A percentile compares a stretch with the other conserved stretches of the same genome.
Conservation (phyloP, 306 rosid species). For the Dalbergia cultrata region DNA sequence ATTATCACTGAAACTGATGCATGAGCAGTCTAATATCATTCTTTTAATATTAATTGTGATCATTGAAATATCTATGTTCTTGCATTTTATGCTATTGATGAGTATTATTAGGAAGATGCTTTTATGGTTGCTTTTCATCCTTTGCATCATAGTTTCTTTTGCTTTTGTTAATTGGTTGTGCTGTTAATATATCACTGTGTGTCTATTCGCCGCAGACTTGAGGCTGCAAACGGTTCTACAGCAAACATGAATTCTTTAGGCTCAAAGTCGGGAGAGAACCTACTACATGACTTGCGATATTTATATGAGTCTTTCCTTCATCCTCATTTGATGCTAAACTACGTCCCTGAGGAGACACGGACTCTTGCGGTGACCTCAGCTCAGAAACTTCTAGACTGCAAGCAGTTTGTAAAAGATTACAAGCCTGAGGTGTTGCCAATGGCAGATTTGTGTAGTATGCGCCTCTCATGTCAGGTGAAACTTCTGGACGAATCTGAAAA, state of each 20-base stretch:
- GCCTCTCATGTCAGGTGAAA: conserved; percentile 71
- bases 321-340: conserved; percentile 69
- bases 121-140: conserved; percentile 6
- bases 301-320: conserved; percentile 81
- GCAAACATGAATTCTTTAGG: conserved; percentile 51
- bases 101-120: conserved; percentile 38
- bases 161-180: conserved; percentile 6
- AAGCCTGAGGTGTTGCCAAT: conserved; percentile 53
- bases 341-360: conserved; percentile 63
- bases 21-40: not conserved
- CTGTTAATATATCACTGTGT: conserved; percentile 1
- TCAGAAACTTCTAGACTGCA: conserved; percentile 91
- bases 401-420: conserved; percentile 90
- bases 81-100: conserved; percentile 26
- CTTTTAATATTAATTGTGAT: not conserved
- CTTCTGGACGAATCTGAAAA: conserved; percentile 70
- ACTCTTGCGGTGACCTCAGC: conserved; percentile 68
- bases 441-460: conserved; percentile 45
- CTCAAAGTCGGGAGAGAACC: conserved; percentile 69
- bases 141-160: conserved; percentile 26
- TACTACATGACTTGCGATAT: conserved; percentile 71
- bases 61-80: conserved; percentile 26
- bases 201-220: conserved; percentile 61
- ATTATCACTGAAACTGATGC: not conserved
- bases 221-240: conserved; percentile 55